Conservation (phyloP, 31 red algal species). For the Porphyra umbilicalis region DNA sequence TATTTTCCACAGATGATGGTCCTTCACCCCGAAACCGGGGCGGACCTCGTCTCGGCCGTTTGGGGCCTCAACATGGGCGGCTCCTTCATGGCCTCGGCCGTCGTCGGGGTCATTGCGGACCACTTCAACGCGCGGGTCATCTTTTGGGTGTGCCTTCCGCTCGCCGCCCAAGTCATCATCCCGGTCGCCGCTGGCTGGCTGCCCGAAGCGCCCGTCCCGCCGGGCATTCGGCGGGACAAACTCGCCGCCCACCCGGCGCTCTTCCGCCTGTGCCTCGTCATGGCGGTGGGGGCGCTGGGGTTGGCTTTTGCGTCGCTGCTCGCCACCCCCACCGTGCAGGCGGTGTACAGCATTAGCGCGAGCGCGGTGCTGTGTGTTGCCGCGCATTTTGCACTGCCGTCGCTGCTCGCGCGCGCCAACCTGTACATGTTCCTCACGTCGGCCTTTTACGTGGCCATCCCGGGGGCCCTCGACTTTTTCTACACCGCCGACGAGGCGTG, state of each 20-base stretch:
- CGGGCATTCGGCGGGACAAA: constrained; percentile 34
- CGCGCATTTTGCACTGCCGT: constrained; percentile 23
- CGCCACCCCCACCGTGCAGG: constrained; percentile 17
- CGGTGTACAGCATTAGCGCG: constrained; percentile 11
- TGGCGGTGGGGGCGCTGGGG: constrained; percentile 32
- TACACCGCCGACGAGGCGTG: constrained; percentile 31
- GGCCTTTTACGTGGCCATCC: constrained; percentile 45
- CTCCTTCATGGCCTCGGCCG: constrained; percentile 27
- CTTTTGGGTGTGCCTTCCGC: constrained; percentile 40
- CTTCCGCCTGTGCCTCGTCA: constrained; percentile 28
- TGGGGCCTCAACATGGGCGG: constrained; percentile 60
- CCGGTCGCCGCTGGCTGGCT: constrained; percentile 29
- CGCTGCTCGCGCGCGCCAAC: constrained; percentile 41
- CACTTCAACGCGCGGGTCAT: constrained; percentile 53
- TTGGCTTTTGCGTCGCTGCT: constrained; percentile 30
- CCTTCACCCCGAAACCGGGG: constrained; percentile 39
- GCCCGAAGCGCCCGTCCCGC: constrained; percentile 35
- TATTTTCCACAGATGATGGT: constrained; percentile 58
- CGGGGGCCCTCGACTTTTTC: constrained; percentile 55
- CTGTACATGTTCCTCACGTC: constrained; percentile 62
- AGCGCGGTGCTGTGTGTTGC: constrained; percentile 24
- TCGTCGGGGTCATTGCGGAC: constrained; percentile 55
- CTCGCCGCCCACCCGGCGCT: constrained; percentile 36
- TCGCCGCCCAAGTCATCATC: constrained; percentile 47
- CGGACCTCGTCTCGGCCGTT: constrained; percentile 39